Percentiles rank a stretch among this genome's conserved stretches.
phyloP scores from a whole-genome alignment of 805 yeast species.

The Hanseniaspora vineae region DNA sequence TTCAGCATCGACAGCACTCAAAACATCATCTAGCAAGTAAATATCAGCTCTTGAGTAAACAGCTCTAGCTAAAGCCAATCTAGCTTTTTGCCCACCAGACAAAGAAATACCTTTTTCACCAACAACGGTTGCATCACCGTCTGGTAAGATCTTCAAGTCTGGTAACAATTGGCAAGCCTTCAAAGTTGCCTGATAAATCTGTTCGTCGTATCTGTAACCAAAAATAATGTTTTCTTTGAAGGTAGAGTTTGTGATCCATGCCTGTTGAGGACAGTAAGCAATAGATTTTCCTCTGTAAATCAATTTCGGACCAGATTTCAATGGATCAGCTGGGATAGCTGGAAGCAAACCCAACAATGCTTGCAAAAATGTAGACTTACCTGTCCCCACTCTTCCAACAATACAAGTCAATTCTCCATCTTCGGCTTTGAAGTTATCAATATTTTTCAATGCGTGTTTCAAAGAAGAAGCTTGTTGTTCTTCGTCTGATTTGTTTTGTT shows the following conservation, averaged over 20 bases:
- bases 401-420: slow-evolving; percentile 45
- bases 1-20: slow-evolving; percentile 64
- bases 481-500: slow-evolving; percentile 25
- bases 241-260: slow-evolving; percentile 41
- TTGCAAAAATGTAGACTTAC: slow-evolving; percentile 47
- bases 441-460: slow-evolving; percentile 33
- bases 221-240: slow-evolving; percentile 39
- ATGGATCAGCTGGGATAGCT: slow-evolving; percentile 10
- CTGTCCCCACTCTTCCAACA: slow-evolving; percentile 58
- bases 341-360: slow-evolving; percentile 44
- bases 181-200: slow-evolving; percentile 29
- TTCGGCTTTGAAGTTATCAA: slow-evolving; percentile 34
- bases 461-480: slow-evolving; percentile 33
- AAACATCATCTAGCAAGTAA: slow-evolving; percentile 48
- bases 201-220: slow-evolving; percentile 33
- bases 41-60: slow-evolving; percentile 50
- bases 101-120: slow-evolving; percentile 52
- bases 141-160: slow-evolving; percentile 36
- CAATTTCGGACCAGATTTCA: slow-evolving; percentile 13
- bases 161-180: slow-evolving; percentile 37
- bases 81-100: slow-evolving; percentile 52
- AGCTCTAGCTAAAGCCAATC: slow-evolving; percentile 56
- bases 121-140: slow-evolving; percentile 41
- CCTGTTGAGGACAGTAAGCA: slow-evolving; percentile 50
- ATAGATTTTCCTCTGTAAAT: slow-evolving; percentile 23